Conservation (phyloP, 2,329 filamentous ascomycete genomes). For the Zymoseptoria pseudotritici region DNA sequence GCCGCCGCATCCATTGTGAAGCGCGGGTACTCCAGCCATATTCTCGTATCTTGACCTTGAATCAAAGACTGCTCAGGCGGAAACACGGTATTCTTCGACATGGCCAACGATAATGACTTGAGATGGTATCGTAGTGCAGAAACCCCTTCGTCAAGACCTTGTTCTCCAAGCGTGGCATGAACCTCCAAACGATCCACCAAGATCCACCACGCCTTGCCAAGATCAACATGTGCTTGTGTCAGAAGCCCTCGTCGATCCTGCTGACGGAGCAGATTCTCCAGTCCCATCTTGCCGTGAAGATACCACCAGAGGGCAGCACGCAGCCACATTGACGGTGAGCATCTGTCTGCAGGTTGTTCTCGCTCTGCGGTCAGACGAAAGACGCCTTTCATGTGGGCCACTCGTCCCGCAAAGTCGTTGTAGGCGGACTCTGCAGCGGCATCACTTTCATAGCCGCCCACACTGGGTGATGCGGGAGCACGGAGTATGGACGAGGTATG, state of each 20-base stretch:
- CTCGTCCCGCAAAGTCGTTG: slow-evolving; percentile 60
- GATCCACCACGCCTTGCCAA: slow-evolving; percentile 86
- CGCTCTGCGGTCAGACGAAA: slow-evolving; percentile 73
- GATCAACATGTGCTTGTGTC: slow-evolving; percentile 75
- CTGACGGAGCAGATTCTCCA: slow-evolving; percentile 60
- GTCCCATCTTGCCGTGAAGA: slow-evolving; percentile 65
- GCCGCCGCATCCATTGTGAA: slow-evolving; percentile 65
- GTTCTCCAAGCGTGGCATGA: slow-evolving; percentile 11
- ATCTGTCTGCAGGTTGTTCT: slow-evolving; percentile 57
- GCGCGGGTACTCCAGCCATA: slow-evolving; percentile 73
- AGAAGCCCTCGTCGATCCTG: slow-evolving; percentile 46
- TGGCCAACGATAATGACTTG: slow-evolving; percentile 68
- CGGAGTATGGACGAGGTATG: slow-evolving; percentile 2
- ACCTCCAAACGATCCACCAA: slow-evolving; percentile 34
- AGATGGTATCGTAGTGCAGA: slow-evolving; percentile 35
- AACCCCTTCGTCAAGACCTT: slow-evolving; percentile 8
- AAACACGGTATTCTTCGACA: slow-evolving; percentile 72
- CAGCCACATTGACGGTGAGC: slow-evolving; percentile 52
- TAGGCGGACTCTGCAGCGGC: slow-evolving; percentile 59
- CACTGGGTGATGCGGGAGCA: not conserved
- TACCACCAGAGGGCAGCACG: slow-evolving; percentile 85
- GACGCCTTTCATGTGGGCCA: slow-evolving; percentile 65
- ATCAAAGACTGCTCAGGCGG: slow-evolving; percentile 59
- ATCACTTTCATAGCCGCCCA: slow-evolving; percentile 17
- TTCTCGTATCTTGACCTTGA: slow-evolving; percentile 68